Evolutionary conservation across 1,139 yeast genomes (phyloP), one percentile per base, ranked within the genome.

Genomic region (Barnettozyma hawaiiensis): DNA sequence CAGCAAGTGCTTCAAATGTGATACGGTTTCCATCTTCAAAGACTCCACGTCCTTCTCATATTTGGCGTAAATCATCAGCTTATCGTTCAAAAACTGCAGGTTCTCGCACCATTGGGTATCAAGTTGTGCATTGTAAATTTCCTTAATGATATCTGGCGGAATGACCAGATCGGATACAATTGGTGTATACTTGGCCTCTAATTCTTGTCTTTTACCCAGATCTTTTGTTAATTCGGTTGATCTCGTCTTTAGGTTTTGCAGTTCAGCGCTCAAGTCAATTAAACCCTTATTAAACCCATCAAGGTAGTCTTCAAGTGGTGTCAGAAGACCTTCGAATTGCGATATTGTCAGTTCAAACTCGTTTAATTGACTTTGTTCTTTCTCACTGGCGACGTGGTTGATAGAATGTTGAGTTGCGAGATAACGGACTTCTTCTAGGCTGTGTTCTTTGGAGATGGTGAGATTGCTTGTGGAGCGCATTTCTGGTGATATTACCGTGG

Each of bases 111-210:
- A 83, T 16, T 60, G 47, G 2, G 61, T 59, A 49, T 69, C 65
- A 6, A 83, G 63, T 8, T 71, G 71, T 16, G 72, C 81, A 29
- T 64, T 63, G 5, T 71, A 49, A 1, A 83, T 64, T 2, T 78
- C 71, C 41, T 67, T 64, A 4, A 79, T 73, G 2, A 79, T 65
- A 4, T 74, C 75, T 0, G 96, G 95, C 0, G 96, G 85, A 5
- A 89, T 75, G 50, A 85, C 69, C 21, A 85, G 65, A 50, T 85
- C 92, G 31, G 83, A 71, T 1, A 89, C 80, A 12, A 85, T 66
- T 0, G 95, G 95, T 12, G 81, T 75, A 46, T 89, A 71, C 42
- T 73, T 72, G 22, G 69, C 71, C 28, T 82, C 81, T 4, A 81
- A 66, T 28, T 65, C 60, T 16, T 76, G 73, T 49, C 87, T 82